Conservation (phyloP, 2,329 filamentous ascomycete genomes). For the Didymosphaeria variabile region DNA sequence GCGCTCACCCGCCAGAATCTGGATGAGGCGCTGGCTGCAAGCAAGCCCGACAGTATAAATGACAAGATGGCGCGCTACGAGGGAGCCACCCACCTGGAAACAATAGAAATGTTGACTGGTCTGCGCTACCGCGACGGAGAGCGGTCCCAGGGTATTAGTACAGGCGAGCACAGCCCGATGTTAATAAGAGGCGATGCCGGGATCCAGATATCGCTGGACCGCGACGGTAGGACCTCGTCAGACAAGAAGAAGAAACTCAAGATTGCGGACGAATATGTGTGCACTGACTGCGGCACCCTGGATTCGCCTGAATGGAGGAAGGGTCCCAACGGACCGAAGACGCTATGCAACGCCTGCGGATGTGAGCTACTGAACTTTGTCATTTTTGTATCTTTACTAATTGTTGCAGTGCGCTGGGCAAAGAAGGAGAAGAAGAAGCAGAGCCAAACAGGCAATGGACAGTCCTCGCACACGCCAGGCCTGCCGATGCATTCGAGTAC, state of each 20-base stretch:
- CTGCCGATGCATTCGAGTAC: conserved; percentile 43
- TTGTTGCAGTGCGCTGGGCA: conserved; percentile 62
- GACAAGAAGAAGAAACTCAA: conserved; percentile 92
- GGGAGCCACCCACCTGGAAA: conserved; percentile 76
- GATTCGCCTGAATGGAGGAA: conserved; percentile 97
- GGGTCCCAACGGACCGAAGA: conserved; percentile 91
- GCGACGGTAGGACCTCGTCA: conserved; percentile 71
- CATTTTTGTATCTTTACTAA: conserved; percentile 25
- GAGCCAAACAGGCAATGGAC: conserved; percentile 21
- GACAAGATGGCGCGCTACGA: conserved; percentile 89
- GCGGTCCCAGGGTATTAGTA: conserved; percentile 85
- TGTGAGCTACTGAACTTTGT: conserved; percentile 56
- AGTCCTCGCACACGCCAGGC: conserved; percentile 32
- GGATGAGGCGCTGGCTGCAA: conserved; percentile 73
- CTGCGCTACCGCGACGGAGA: conserved; percentile 89
- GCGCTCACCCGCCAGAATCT: conserved; percentile 82
- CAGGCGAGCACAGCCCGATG: conserved; percentile 80
- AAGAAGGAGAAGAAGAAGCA: conserved; percentile 79
- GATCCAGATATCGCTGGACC: conserved; percentile 82
- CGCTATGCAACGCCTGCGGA: conserved; percentile 95
- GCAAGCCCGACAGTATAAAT: conserved; percentile 76
- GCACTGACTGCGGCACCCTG: conserved; percentile 92
- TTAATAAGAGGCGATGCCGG: conserved; percentile 87
- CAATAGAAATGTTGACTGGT: conserved; percentile 92
- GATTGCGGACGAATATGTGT: conserved; percentile 85